Evolutionary conservation across 1,139 yeast species (phyloP), one percentile per base, ranked within the genome.

Genomic region (Yamadazyma trypodendri): DNA sequence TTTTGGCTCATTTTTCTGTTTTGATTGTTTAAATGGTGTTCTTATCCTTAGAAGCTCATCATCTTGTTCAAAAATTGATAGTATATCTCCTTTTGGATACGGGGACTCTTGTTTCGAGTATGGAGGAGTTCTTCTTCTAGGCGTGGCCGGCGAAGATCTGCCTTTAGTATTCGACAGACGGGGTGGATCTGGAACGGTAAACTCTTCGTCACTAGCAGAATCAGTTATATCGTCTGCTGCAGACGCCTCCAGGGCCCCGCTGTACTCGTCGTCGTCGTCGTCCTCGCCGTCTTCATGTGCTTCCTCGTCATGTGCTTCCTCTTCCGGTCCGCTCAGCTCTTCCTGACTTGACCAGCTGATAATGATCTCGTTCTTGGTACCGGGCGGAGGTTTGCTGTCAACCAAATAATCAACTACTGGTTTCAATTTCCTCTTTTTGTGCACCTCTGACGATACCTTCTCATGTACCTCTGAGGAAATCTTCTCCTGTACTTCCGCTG

Each of bases 11-110:
- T 10, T 15, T 17, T 27, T 20, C 33, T 25, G n/a, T 24, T 33
- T 13, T 21, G n/a, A n/a, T 27, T 10, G 41, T 15, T 37, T 38
- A 18, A 38, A 36, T 2, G 42, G 37, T 0, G 35, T 35, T 24
- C 25, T 32, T 12, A 39, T 38, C 24, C 35, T 36, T 2, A 31
- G 14, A 17, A 38, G 42, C 25, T 30, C 38, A 13, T 39, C 40
- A 31, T 40, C 43, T 24, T 35, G 32, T 22, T 24, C 25, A 24
- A 46, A 46, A 4, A 46, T 40, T 2, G 48, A 42, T 2, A 36
- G 32, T 4, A 28, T 17, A 11, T 28, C 18, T 15, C 15, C 29
- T 15, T 16, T 13, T 6, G n/a, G 5, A 15, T 7, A 16, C 3
- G 29, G 20, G 8, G 20, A 27, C 4, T 8, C 29, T n/a, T 3